Evolutionary conservation across 345 rosid species (phyloP).

Genomic region (Brassica juncea): DNA sequence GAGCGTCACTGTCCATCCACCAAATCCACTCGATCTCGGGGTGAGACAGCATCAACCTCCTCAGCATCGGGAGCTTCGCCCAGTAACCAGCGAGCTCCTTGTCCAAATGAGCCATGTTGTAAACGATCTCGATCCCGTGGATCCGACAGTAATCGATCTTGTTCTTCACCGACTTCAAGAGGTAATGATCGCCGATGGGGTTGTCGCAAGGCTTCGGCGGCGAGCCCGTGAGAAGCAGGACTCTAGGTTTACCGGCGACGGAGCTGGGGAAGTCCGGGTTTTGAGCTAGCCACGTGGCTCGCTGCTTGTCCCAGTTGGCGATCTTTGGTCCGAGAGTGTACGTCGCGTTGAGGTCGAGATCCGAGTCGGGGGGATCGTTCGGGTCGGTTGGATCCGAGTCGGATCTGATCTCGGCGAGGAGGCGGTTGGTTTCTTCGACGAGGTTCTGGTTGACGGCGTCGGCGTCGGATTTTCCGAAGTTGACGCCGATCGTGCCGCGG

Average conservation of each 20-base stretch:
- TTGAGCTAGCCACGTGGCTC: slow-evolving; percentile 62
- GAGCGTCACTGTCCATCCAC: slow-evolving; percentile 99
- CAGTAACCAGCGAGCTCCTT: slow-evolving; percentile 92
- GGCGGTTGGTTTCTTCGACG: slow-evolving; percentile 79
- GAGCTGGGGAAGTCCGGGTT: slow-evolving; percentile 73
- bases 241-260: slow-evolving; percentile 64
- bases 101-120: slow-evolving; percentile 95
- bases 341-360: slow-evolving; percentile 57
- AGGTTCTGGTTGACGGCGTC: slow-evolving; percentile 78
- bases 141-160: slow-evolving; percentile 95
- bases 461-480: slow-evolving; percentile 66
- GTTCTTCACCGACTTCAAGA: slow-evolving; percentile 81
- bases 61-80: slow-evolving; percentile 88
- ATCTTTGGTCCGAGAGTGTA: slow-evolving; percentile 82
- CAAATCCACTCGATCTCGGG: slow-evolving; percentile 96
- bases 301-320: slow-evolving; percentile 61
- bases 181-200: slow-evolving; percentile 86
- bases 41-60: slow-evolving; percentile 86
- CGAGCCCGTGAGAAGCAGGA: slow-evolving; percentile 84
- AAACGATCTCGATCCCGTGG: slow-evolving; percentile 95
- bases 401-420: slow-evolving; percentile 87
- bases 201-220: slow-evolving; percentile 93
- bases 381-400: slow-evolving; percentile 73
- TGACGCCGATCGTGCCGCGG: slow-evolving; percentile 89
- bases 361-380: slow-evolving; percentile 52